Conservation (phyloP, 176 grass and related monocot species). For the Typha latifolia region DNA sequence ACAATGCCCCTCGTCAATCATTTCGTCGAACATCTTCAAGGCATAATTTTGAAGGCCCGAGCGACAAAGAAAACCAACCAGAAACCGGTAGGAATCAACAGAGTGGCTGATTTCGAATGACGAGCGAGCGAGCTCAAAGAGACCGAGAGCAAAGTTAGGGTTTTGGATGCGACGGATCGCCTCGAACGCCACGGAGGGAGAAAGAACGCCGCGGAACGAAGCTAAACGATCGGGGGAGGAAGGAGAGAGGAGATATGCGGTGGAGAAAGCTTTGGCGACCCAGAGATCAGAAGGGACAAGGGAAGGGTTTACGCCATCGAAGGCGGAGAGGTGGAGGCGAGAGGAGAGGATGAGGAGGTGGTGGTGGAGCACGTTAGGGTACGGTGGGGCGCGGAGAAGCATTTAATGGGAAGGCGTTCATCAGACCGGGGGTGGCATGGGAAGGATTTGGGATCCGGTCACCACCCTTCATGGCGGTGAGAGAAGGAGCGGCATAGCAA, state of each 20-base stretch:
- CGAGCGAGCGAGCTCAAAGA: constrained; percentile 35
- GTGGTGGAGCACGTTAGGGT: constrained; percentile 5
- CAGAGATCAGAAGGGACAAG: constrained; percentile 38
- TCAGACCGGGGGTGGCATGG: background rate
- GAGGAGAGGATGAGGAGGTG: constrained; percentile 21
- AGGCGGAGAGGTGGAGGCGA: constrained; percentile 14
- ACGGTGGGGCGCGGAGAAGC: background rate
- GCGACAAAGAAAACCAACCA: constrained; percentile 31
- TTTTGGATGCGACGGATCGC: constrained; percentile 17
- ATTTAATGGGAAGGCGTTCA: background rate
- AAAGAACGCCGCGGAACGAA: background rate
- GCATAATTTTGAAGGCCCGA: constrained; percentile 42
- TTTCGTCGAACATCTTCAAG: constrained; percentile 78
- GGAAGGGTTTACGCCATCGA: background rate
- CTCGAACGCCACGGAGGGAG: background rate
- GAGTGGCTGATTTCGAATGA: constrained; percentile 28
- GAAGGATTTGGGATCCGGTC: background rate
- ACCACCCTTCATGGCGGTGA: background rate
- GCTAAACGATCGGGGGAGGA: background rate
- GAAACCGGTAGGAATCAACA: constrained; percentile 28
- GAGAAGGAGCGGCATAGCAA: background rate
- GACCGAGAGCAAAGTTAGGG: constrained; percentile 20
- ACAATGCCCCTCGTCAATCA: constrained; percentile 30
- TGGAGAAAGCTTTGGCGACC: constrained; percentile 64
- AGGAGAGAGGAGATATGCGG: constrained; percentile 10